These are phyloP conservation scores for Alternaria dauci DNA, from an alignment of 2,329 filamentous ascomycete genomes.

Conservation along the genomic window DNA sequence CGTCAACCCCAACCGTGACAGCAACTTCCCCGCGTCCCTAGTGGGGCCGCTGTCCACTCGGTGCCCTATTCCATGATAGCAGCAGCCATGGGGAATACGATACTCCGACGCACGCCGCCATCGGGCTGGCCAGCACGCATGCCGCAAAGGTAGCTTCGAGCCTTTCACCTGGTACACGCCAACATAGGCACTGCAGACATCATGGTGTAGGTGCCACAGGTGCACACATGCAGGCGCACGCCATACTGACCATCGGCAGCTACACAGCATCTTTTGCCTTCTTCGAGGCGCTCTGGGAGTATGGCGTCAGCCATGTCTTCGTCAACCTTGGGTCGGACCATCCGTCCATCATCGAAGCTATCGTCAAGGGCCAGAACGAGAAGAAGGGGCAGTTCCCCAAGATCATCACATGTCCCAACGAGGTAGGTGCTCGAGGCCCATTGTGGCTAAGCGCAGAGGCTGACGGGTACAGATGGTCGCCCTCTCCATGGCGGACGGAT, in stretches of 20 bases:
- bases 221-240: neutral
- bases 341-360: slow-evolving; percentile 80
- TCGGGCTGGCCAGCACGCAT: neutral
- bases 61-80: neutral
- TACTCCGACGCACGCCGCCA: neutral
- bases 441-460: slow-evolving; percentile 10
- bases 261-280: slow-evolving; percentile 84
- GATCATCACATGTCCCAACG: slow-evolving; percentile 82
- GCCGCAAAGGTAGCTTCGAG: neutral
- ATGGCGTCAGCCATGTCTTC: slow-evolving; percentile 58
- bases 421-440: slow-evolving; percentile 59
- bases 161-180: neutral
- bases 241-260: slow-evolving; percentile 24
- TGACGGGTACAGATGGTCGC: slow-evolving; percentile 73
- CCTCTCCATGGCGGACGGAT: slow-evolving; percentile 84
- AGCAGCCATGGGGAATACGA: slow-evolving; percentile 8
- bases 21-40: slow-evolving; percentile 23
- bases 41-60: slow-evolving; percentile 23
- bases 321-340: slow-evolving; percentile 77
- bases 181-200: slow-evolving; percentile 4
- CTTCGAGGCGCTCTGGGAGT: slow-evolving; percentile 80
- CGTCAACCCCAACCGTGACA: slow-evolving; percentile 2
- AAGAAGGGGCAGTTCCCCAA: slow-evolving; percentile 70
- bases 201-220: slow-evolving; percentile 31
- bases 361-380: slow-evolving; percentile 77